Evolutionary conservation across 345 rosid genomes (phyloP), one percentile per base, ranked within the genome.

Genomic region (Gossypium thurberi): DNA sequence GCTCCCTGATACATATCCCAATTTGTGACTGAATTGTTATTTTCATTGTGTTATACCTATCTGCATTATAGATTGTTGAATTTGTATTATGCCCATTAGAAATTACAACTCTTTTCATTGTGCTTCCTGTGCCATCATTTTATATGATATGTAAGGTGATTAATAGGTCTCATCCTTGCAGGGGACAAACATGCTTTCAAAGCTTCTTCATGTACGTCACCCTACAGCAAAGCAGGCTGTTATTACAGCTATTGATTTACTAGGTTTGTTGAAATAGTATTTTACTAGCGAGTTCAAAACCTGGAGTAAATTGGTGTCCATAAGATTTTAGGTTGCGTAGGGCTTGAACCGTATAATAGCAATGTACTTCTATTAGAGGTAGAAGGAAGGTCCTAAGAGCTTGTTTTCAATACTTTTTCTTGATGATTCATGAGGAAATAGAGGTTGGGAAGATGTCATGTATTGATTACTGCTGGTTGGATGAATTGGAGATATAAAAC

Each of bases 141-240:
- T 61, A 52, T 20, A 58, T 75, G 64, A 64, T 66, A 33, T 52
- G 57, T 51, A n/a, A 74, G 69, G 47, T 75, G 47, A 23, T 74
- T 74, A 50, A 12, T 78, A 46, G 57, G 76, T 80, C 50, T 77
- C 59, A 72, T 71, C 79, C 71, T 75, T 74, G 48, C 92, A 94
- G 98, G 98, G 98, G 55, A 94, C 98, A 40, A 94, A 94, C 82
- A 92, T 94, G 98, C 96, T 92, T 81, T 92, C 98, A 59, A 81
- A 92, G 75, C 98, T 94, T 86, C 97, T 94, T 85, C 94, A 94
- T 82, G 98, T 94, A 73, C 88, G 91, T 50, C 87, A 89, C 66
- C 96, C 88, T 72, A 87, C 94, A 70, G 97, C 98, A 79, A 94
- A 92, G 83, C 97, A 92, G 82, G 98, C 98, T 70, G 97, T 94